These are phyloP conservation scores for Erodium texanum DNA, from an alignment of 441 rosid species.

Conservation along the genomic window DNA sequence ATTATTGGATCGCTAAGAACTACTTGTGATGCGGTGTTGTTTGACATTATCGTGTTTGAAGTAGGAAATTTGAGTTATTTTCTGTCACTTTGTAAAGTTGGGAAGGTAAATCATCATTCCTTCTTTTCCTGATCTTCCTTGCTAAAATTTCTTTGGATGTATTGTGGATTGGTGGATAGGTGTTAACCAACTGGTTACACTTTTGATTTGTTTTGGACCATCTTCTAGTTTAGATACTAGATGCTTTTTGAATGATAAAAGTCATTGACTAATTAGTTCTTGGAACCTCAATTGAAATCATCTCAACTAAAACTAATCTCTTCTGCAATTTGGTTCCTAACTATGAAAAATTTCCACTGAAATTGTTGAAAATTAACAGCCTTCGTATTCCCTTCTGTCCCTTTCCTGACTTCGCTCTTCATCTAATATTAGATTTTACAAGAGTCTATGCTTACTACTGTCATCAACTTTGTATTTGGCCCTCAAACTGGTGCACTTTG, in stretches of 20 bases:
- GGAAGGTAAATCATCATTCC: background rate
- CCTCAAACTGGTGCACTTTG: too few species aligned
- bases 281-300: background rate
- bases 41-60: background rate
- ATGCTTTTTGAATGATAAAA: background rate
- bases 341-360: constrained; percentile 31
- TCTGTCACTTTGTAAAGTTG: background rate
- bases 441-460: too few species aligned
- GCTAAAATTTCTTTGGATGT: background rate
- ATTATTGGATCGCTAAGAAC: background rate
- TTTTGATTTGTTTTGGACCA: background rate
- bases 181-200: background rate
- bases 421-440: too few species aligned
- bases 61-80: background rate
- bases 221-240: background rate
- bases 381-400: background rate
- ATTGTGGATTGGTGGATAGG: background rate
- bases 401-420: background rate
- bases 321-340: constrained; percentile 24
- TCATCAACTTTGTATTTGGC: too few species aligned
- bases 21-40: background rate
- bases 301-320: background rate
- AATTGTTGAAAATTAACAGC: background rate
- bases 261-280: background rate
- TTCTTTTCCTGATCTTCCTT: background rate